Evolutionary conservation across 2,329 filamentous ascomycete species (phyloP), one percentile per base, ranked within the genome.

Genomic region (Sporothrix brunneoviolacea): DNA sequence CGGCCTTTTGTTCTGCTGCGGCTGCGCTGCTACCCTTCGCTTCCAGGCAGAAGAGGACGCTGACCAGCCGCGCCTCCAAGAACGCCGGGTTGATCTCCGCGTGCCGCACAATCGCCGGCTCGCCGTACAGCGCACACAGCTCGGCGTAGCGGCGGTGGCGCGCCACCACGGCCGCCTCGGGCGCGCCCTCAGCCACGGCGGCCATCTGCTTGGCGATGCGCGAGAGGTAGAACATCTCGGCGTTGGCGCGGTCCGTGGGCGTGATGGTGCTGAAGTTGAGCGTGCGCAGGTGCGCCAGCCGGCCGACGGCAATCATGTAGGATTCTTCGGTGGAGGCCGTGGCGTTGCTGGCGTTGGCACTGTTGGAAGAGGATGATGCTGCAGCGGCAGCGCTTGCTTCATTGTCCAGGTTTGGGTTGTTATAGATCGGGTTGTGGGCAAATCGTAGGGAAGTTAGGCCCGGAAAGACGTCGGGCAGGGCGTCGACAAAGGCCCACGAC

Each of bases 201-300:
- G 82, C 76, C 35, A 96, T 72, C 62, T 93, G 87, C 55, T 82
- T 83, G 10, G 79, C 86, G 52, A 96, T 93, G 48, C 86, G 79
- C 1, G 84, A 88, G 10, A 97, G 79, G 65, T 98, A 98, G 65
- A 95, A 98, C 61, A 91, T 84, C 60, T 97, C 93, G 4, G 90
- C 90, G 61, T 97, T 93, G 48, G 81, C 75, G 16, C 91, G 82
- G 64, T 97, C 91, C 37, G 84, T 80, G 1, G 73, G 59, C 0
- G 82, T 83, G 58, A 97, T 83, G 15, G 72, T 70, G 55, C 82
- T 83, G 64, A 87, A 89, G 63, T 93, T 93, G 27, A 96, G 75
- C 1, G 72, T 74, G 48, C 76, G 76, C 9, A 97, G 76, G 2
- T 71, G 70, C 1, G 78, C 76, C 1, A 96, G 72, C 3, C 90